Evolutionary conservation across 306 rosid genomes (phyloP).

Genomic region (Vachellia collinsii): DNA sequence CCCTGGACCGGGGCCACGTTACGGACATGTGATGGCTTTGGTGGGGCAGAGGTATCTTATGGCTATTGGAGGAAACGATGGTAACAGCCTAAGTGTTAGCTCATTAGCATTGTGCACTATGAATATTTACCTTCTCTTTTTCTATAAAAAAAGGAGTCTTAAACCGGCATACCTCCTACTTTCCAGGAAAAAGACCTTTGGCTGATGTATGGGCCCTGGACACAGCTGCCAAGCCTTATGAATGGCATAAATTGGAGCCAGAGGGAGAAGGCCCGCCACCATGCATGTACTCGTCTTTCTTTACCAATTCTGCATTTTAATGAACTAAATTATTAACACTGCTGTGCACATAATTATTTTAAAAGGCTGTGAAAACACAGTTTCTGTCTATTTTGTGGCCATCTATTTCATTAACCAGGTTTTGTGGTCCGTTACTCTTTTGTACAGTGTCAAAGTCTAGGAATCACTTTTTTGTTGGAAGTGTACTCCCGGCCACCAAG

Average conservation of each 20-base stretch:
- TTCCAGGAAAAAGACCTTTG: constrained; percentile 96
- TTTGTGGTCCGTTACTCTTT: constrained; percentile 16
- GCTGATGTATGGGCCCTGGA: constrained; percentile 99
- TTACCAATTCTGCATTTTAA: constrained; percentile 31
- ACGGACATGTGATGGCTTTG: constrained; percentile 99
- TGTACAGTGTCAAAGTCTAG: constrained; percentile 11
- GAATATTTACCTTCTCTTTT: constrained; percentile 7
- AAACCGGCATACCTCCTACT: constrained; percentile 36
- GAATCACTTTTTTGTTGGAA: not conserved
- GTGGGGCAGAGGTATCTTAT: constrained; percentile 99
- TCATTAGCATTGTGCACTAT: constrained; percentile 13
- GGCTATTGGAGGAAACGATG: constrained; percentile 99
- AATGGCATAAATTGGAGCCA: constrained; percentile 99
- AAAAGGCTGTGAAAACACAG: not conserved
- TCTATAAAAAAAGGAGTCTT: constrained; percentile 20
- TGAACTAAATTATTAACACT: constrained; percentile 27
- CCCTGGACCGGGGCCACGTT: constrained; percentile 99
- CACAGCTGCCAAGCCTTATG: constrained; percentile 99
- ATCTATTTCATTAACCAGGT: constrained; percentile 20
- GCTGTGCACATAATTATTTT: constrained; percentile 8
- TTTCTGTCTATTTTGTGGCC: constrained; percentile 26
- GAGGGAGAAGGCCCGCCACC: constrained; percentile 99
- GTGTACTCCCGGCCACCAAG: not conserved
- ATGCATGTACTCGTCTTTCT: constrained; percentile 78
- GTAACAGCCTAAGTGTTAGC: constrained; percentile 45